phyloP scores from a whole-genome alignment of 2,329 filamentous ascomycete genomes.

The Aureobasidium sp. region DNA sequence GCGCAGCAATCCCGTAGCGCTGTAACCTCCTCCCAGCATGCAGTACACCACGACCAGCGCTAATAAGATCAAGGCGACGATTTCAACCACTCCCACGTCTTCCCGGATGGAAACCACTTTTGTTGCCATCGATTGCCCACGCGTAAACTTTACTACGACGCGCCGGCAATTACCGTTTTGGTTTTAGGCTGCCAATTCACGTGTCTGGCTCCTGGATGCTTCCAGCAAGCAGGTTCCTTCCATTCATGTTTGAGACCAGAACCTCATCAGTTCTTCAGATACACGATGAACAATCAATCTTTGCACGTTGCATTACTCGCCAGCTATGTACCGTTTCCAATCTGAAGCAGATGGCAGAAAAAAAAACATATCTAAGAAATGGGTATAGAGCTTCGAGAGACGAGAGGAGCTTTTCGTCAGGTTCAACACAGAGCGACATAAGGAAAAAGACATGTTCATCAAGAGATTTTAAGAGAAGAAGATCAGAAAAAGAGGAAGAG shows the following conservation, averaged over 20 bases:
- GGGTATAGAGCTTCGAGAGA: conserved; percentile 10
- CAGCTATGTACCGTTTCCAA: background rate
- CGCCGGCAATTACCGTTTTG: conserved; percentile 1
- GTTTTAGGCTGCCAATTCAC: background rate
- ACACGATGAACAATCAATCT: background rate
- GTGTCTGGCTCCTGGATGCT: background rate
- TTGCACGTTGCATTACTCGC: background rate
- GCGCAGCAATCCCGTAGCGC: conserved; percentile 21
- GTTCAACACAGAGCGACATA: conserved; percentile 1
- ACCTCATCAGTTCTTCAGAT: background rate
- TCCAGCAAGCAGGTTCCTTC: too few species aligned
- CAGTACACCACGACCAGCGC: conserved; percentile 19
- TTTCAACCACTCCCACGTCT: conserved; percentile 9
- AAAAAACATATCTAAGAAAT: background rate
- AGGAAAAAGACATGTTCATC: conserved; percentile 5
- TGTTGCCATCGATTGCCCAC: background rate
- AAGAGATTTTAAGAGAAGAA: background rate
- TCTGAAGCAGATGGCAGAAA: background rate
- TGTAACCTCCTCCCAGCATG: conserved; percentile 23
- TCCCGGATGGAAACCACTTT: background rate
- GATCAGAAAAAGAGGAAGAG: background rate
- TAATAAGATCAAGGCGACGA: conserved; percentile 2
- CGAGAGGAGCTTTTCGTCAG: conserved; percentile 1
- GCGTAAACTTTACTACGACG: background rate
- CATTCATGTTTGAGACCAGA: background rate